These are phyloP conservation scores for Boletus fagicola DNA, from an alignment of 768 basidiomycete genomes.

Conservation along the genomic window DNA sequence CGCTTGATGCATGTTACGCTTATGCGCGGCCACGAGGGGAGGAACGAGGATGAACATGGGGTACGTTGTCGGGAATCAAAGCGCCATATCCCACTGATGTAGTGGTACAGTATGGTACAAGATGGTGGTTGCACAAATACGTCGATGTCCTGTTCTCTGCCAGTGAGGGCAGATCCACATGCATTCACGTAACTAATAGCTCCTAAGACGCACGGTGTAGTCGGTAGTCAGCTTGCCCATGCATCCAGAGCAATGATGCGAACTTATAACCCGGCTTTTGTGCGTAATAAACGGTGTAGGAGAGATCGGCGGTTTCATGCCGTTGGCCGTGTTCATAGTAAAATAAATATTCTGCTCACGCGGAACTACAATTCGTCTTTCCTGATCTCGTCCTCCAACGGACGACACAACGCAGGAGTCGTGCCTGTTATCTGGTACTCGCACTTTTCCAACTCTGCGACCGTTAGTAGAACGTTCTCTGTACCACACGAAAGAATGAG, in stretches of 20 bases:
- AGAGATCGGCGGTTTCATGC: background rate
- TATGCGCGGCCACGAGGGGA: background rate
- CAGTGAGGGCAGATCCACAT: background rate
- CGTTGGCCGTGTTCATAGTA: background rate
- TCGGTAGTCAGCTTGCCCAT: background rate
- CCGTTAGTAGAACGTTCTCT: conserved; percentile 73
- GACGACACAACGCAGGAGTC: conserved; percentile 76
- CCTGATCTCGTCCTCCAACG: conserved; percentile 33
- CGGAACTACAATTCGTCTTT: conserved; percentile 31
- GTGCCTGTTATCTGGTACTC: conserved; percentile 89
- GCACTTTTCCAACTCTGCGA: conserved; percentile 93
- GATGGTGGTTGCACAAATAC: background rate
- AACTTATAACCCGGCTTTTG: background rate
- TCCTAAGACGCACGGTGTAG: background rate
- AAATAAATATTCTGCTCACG: conserved; percentile 1
- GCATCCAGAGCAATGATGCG: background rate
- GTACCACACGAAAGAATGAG: conserved; percentile 81
- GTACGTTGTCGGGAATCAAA: background rate
- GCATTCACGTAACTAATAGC: background rate
- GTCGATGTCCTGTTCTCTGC: background rate
- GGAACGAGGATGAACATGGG: conserved; percentile 8
- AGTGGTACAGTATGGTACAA: background rate
- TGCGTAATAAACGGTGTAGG: background rate
- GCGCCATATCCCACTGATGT: background rate
- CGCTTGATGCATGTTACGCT: conserved; percentile 15